Evolutionary conservation across 2,329 filamentous ascomycete species (phyloP), one percentile per base, ranked within the genome.

Genomic region (Claviceps sp.): DNA sequence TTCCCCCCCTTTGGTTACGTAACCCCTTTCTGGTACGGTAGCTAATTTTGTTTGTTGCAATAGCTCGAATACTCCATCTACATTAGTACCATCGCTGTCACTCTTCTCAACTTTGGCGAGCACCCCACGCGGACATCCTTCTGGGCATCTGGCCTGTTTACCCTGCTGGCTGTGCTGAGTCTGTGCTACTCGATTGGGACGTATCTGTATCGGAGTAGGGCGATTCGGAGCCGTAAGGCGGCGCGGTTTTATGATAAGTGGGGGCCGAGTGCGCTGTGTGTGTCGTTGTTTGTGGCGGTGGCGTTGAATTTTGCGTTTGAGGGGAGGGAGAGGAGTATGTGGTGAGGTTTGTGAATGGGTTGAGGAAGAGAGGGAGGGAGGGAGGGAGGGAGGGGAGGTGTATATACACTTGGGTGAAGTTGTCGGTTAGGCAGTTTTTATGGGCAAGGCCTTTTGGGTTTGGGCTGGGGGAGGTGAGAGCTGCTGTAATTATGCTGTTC

Each of bases 1-100:
- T 4, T 3, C 30, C 9, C 9, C 22, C 22, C 30, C 9, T 4
- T 34, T 34, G 30, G 9, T 30, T 30, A 30, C 26, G 26, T 34
- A 11, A 34, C 9, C 30, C 30, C 9, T 11, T 26, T 34, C 30
- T 34, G 30, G 30, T 11, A 34, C 11, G 9, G 9, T 9, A 30
- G 62, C 57, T 58, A 41, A 56, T 53, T 34, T 34, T 34, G 13
- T 34, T 34, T 34, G 13, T 3, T 16, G 42, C 13, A 7, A 16
- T 58, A 86, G 86, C 85, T 98, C 61, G 91, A 98, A 68, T 97
- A 95, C 70, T 91, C 87, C 48, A 95, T 97, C 63, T 90, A 96
- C 64, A 83, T 98, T 51, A 89, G 88, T 60, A 85, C 86, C 30
- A 91, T 95, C 60, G 88, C 89, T 13, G 84, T 86, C 7, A 87